Evolutionary conservation across 208 protist genomes (phyloP).

Genomic region (Leptomonas pyrrhocoris): DNA sequence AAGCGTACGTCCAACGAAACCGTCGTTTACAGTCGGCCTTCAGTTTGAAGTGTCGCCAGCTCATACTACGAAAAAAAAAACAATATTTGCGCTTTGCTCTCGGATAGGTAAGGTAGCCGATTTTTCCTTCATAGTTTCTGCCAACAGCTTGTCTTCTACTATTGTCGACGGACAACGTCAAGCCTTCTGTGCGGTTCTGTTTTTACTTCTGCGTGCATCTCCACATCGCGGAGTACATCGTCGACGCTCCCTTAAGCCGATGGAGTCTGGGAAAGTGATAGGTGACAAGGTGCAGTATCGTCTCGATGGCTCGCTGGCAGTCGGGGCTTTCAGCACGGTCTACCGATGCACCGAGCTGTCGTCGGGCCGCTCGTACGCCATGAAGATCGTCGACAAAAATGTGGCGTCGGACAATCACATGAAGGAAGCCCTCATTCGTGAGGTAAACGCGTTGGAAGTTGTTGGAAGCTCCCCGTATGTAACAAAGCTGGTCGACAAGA

Average conservation of each 20-base stretch:
- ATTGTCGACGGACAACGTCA: no score
- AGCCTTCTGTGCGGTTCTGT: no score
- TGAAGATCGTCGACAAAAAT: conserved; percentile 74
- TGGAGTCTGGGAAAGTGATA: conserved; percentile 62
- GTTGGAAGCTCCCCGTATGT: conserved; percentile 55
- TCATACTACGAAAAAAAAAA: no score
- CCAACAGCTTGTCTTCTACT: no score
- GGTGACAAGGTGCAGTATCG: conserved; percentile 61
- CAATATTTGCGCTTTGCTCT: no score
- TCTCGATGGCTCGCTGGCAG: conserved; percentile 59
- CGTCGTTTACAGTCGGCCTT: no score
- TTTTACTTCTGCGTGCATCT: no score
- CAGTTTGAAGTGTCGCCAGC: no score
- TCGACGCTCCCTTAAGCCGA: conserved; percentile 16
- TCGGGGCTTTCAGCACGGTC: conserved; percentile 84
- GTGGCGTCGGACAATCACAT: conserved; percentile 53
- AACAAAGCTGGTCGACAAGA: conserved; percentile 68
- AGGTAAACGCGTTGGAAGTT: conserved; percentile 75
- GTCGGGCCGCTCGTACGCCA: conserved; percentile 50
- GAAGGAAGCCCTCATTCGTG: conserved; percentile 59
- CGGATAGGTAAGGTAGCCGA: no score
- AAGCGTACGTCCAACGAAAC: no score
- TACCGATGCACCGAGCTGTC: conserved; percentile 64
- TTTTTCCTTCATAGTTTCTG: no score
- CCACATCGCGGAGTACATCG: no score